A percentile compares a stretch with the other conserved stretches of the same genome.
Conservation (phyloP, 2,329 filamentous ascomycete species). For the Pyricularia sp. region DNA sequence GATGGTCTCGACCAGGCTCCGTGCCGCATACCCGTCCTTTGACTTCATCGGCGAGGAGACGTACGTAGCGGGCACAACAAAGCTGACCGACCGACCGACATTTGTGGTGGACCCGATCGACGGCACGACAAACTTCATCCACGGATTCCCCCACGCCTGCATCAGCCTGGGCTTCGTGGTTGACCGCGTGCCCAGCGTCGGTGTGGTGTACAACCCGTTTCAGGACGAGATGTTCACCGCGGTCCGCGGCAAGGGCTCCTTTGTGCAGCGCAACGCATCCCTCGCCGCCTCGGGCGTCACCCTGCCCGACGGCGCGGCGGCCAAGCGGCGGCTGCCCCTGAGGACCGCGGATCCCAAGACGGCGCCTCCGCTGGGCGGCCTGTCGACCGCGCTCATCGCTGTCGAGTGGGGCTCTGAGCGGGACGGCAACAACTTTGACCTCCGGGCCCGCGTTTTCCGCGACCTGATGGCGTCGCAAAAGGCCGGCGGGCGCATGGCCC, state of each 20-base stretch:
- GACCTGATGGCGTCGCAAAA: slow-evolving; percentile 54
- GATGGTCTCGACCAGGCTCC: slow-evolving; percentile 46
- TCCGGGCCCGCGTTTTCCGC: slow-evolving; percentile 59
- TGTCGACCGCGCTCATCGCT: slow-evolving; percentile 56
- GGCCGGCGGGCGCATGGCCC: slow-evolving; percentile 68
- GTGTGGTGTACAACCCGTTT: slow-evolving; percentile 76
- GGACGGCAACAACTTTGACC: slow-evolving; percentile 58
- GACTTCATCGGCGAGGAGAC: slow-evolving; percentile 71
- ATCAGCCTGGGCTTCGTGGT: slow-evolving; percentile 68
- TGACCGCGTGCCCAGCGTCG: slow-evolving; percentile 51
- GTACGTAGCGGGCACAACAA: slow-evolving; percentile 54
- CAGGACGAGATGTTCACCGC: slow-evolving; percentile 59
- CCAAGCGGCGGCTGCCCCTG: slow-evolving; percentile 26
- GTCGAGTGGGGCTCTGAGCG: slow-evolving; percentile 68
- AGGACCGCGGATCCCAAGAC: slow-evolving; percentile 25
- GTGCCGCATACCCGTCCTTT: slow-evolving; percentile 42
- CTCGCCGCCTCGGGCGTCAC: slow-evolving; percentile 26
- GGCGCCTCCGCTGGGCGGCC: slow-evolving; percentile 46
- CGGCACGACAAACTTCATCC: slow-evolving; percentile 74
- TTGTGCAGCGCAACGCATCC: slow-evolving; percentile 34
- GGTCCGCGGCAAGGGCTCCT: slow-evolving; percentile 59
- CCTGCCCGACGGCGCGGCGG: slow-evolving; percentile 4
- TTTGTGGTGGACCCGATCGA: slow-evolving; percentile 80
- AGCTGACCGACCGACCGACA: slow-evolving; percentile 56
- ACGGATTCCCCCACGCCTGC: slow-evolving; percentile 64